A percentile compares a stretch with the other conserved stretches of the same genome.
phyloP scores from a whole-genome alignment of 495 filamentous ascomycete species.

The Darksidea phi region DNA sequence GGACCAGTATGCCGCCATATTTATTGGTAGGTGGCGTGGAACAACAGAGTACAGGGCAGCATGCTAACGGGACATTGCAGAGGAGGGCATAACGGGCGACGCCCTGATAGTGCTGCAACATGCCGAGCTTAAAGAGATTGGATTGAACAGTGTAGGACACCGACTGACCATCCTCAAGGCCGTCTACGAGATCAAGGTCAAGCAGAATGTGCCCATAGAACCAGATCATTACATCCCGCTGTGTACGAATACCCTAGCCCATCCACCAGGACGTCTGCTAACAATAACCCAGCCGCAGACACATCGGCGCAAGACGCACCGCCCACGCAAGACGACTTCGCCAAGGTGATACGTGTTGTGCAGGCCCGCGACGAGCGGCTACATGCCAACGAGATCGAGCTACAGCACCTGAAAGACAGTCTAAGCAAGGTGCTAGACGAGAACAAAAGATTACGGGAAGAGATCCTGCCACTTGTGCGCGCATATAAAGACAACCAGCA shows the following conservation, averaged over 20 bases:
- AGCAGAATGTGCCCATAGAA: constrained; percentile 86
- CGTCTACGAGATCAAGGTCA: constrained; percentile 92
- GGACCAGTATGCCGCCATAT: constrained; percentile 76
- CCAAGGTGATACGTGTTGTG: constrained; percentile 81
- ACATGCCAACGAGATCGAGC: constrained; percentile 71
- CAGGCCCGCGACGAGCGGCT: constrained; percentile 85
- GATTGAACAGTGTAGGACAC: constrained; percentile 87
- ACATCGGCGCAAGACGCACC: constrained; percentile 77
- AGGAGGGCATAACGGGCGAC: constrained; percentile 91
- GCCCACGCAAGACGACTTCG: constrained; percentile 88
- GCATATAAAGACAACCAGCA: constrained; percentile 87
- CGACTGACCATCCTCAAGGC: constrained; percentile 90
- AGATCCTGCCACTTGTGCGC: constrained; percentile 83
- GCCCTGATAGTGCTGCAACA: constrained; percentile 85
- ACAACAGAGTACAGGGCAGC: not conserved
- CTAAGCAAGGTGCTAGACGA: constrained; percentile 61
- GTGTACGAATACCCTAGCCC: constrained; percentile 59
- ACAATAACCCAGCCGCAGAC: constrained; percentile 68
- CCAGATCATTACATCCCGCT: constrained; percentile 90
- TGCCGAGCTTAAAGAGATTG: constrained; percentile 92
- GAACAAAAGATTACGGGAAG: constrained; percentile 67
- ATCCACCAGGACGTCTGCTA: constrained; percentile 15
- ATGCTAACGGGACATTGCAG: constrained; percentile 47
- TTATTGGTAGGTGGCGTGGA: constrained; percentile 62
- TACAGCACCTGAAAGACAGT: constrained; percentile 62